Base-by-base conservation (phyloP, 2,329 filamentous ascomycete genomes). In the Aquanectria penicillioides region DNA sequence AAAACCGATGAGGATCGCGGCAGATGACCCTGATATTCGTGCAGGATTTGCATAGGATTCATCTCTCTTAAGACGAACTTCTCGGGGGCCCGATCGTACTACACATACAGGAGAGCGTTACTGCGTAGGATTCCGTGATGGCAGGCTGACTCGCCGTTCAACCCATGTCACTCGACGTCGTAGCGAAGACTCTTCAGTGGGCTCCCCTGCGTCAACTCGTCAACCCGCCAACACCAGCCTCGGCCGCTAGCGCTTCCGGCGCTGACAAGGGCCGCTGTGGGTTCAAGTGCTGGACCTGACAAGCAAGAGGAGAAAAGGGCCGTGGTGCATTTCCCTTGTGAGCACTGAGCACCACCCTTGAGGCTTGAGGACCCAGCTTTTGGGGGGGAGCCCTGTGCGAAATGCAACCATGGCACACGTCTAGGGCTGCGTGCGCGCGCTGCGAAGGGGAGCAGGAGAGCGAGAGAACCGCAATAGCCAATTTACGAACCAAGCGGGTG, bases 131-230 rank as follows among this genome's bases (percentile, higher is more conserved):
- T n/a, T 33, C 13, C 31, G n/a, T 36, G 5, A 17, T n/a, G n/a
- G n/a, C n/a, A n/a, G n/a, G n/a, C 41, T 46, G 41, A 33, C 41
- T 46, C 41, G 41, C 13, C 25, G 13, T 29, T 44, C 15, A 20
- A 17, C 40, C 17, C 15, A 13, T 46, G 41, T 46, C 41, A 33
- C 33, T 46, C 33, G 33, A 46, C 28, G 26, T 46, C n/a, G n/a
- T n/a, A 12, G 11, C 15, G 31, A n/a, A 33, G 13, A 44, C 20
- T 46, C 40, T 47, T 28, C 50, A 57, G 26, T n/a, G 5, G 55
- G 33, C 48, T 56, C 67, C 67, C 67, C 65, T 69, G 67, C 67
- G 60, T 69, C 65, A 63, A 69, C 67, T 65, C 58, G 62, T 64
- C 64, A 67, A 68, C 66, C 26, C 18, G 38, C 54, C 59, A 59